Evolutionary conservation across 805 yeast species (phyloP).

Genomic region (Cyberlindnera bimundalis): DNA sequence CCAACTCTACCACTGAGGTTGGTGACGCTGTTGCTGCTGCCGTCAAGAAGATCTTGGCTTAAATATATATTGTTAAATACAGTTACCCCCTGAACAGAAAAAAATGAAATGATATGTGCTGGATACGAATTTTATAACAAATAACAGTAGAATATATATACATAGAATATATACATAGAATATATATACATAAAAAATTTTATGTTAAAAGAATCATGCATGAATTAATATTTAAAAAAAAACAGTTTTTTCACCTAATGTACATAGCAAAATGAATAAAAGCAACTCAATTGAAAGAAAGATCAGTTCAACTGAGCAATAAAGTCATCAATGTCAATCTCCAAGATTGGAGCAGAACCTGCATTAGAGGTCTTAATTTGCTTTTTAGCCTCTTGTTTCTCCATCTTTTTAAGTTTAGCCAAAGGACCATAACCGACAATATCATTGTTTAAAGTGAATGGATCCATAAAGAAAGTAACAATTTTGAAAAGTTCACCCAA

Average conservation of each 20-base stretch:
- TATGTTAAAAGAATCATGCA: conserved; percentile 3
- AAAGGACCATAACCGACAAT: conserved; percentile 74
- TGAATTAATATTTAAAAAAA: too few species aligned
- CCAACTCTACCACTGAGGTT: conserved; percentile 80
- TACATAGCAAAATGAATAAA: too few species aligned
- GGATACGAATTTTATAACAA: neutral
- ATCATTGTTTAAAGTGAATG: conserved; percentile 67
- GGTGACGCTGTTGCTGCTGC: conserved; percentile 89
- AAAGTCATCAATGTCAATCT: conserved; percentile 69
- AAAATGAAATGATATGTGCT: neutral
- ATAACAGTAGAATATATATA: too few species aligned
- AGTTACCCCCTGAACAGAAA: neutral
- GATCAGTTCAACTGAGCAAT: conserved; percentile 60
- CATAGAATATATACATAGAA: too few species aligned
- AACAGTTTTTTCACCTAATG: too few species aligned
- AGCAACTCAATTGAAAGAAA: neutral
- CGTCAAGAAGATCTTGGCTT: conserved; percentile 51
- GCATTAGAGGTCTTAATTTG: conserved; percentile 47
- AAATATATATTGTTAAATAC: neutral
- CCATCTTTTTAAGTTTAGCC: conserved; percentile 61
- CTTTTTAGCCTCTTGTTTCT: conserved; percentile 49
- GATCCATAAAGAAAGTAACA: conserved; percentile 60
- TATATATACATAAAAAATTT: too few species aligned
- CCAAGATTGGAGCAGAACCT: conserved; percentile 61
- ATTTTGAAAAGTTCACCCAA: conserved; percentile 63